Evolutionary conservation across 257 asterid species (phyloP).

Genomic region (Perilla frutescens): DNA sequence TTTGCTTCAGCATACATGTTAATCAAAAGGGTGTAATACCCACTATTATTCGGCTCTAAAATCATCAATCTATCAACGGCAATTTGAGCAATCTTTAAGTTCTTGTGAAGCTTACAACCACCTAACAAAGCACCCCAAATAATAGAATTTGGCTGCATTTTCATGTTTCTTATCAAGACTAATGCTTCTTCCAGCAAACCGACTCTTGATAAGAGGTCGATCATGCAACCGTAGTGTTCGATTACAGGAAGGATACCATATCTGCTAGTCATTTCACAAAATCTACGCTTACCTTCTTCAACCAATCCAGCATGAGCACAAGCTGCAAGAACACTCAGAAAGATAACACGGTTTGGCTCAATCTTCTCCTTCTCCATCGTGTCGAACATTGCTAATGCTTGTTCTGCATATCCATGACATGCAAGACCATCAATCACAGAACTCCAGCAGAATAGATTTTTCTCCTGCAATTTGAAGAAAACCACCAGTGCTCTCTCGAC

Average conservation of each 20-base stretch:
- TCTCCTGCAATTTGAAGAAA: conserved; percentile 67
- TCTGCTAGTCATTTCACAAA: conserved; percentile 57
- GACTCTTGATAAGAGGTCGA: conserved; percentile 72
- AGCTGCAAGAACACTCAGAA: conserved; percentile 74
- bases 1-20: too few relatives aligned
- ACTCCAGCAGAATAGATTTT: conserved; percentile 81
- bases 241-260: conserved; percentile 60
- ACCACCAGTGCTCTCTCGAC: conserved; percentile 69
- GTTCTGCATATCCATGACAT: conserved; percentile 65
- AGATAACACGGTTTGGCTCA: conserved; percentile 69
- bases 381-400: conserved; percentile 59
- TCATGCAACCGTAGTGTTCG: conserved; percentile 88
- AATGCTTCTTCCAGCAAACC: conserved; percentile 87
- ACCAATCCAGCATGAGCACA: conserved; percentile 83
- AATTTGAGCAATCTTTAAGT: conserved; percentile 64
- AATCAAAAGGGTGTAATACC: too few relatives aligned
- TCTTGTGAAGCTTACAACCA: conserved; percentile 79
- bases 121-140: conserved; percentile 60
- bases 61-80: conserved; percentile 47
- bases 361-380: conserved; percentile 63
- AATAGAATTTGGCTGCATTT: conserved; percentile 49
- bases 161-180: conserved; percentile 65
- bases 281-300: conserved; percentile 63
- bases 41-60: too few relatives aligned
- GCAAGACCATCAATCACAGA: conserved; percentile 74